Percentiles rank a stretch among this genome's conserved stretches.
Conservation (phyloP, 2,329 filamentous ascomycete genomes). For the Exophiala mesophila region DNA sequence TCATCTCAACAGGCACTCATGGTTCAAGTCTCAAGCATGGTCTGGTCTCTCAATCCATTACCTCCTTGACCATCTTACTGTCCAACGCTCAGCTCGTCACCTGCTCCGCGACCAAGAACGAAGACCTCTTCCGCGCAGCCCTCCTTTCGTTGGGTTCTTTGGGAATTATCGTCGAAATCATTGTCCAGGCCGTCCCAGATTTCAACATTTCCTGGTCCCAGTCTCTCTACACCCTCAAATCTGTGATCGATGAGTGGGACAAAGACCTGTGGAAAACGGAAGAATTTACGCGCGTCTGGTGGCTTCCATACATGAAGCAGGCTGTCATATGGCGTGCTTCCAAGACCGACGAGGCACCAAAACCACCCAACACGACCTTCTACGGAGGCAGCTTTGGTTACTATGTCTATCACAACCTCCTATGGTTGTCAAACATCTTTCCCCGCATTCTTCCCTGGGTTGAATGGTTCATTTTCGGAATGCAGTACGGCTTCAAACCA, state of each 20-base stretch:
- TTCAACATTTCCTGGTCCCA: constrained; percentile 88
- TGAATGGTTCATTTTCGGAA: constrained; percentile 94
- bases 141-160: constrained; percentile 83
- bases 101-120: constrained; percentile 64
- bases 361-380: constrained; percentile 62
- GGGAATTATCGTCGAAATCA: constrained; percentile 85
- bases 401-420: constrained; percentile 84
- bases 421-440: constrained; percentile 72
- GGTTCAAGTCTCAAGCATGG: constrained; percentile 82
- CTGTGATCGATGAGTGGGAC: constrained; percentile 68
- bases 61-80: constrained; percentile 72
- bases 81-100: constrained; percentile 69
- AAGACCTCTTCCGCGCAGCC: constrained; percentile 80
- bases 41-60: constrained; percentile 72
- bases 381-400: constrained; percentile 80
- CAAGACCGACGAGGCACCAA: constrained; percentile 60
- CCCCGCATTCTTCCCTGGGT: constrained; percentile 79
- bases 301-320: constrained; percentile 86
- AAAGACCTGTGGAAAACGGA: constrained; percentile 71
- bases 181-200: constrained; percentile 71
- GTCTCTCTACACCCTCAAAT: constrained; percentile 64
- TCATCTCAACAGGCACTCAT: constrained; percentile 89
- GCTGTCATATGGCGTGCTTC: constrained; percentile 89
- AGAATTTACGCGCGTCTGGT: constrained; percentile 94
- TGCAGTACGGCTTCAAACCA: constrained; percentile 84